Conservation (phyloP, 148 eudicot species). For the Camellia japonica region DNA sequence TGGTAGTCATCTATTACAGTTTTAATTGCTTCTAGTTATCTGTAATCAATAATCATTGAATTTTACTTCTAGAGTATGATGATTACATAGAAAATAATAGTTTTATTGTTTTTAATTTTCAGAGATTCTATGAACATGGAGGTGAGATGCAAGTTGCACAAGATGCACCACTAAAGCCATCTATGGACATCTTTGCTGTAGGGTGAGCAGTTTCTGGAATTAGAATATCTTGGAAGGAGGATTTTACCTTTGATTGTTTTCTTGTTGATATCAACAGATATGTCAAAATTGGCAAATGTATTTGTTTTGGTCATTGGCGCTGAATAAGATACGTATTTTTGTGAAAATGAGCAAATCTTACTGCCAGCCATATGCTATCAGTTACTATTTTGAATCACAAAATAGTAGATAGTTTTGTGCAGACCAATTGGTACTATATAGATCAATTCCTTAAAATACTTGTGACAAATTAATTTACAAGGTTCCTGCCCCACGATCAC, state of each 20-base stretch:
- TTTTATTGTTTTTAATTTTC: slow-evolving; percentile 20
- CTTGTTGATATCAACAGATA: background rate
- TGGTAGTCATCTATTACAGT: background rate
- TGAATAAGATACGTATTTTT: background rate
- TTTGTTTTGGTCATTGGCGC: background rate
- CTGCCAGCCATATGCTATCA: background rate
- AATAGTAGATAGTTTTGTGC: background rate
- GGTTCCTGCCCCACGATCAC: background rate
- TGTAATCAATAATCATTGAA: background rate
- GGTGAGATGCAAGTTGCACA: slow-evolving; percentile 79
- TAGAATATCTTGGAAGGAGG: background rate
- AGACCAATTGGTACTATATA: background rate
- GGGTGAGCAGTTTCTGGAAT: slow-evolving; percentile 60
- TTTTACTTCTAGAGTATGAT: slow-evolving; percentile 2
- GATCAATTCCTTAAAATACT: background rate
- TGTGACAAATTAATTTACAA: background rate
- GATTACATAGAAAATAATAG: background rate
- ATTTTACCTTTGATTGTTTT: background rate
- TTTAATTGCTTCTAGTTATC: background rate
- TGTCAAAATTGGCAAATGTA: background rate
- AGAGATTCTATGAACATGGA: slow-evolving; percentile 99
- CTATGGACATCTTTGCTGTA: slow-evolving; percentile 93
- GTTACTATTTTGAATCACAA: background rate
- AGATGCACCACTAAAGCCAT: slow-evolving; percentile 81
- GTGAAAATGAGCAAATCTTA: slow-evolving; percentile 2